A percentile compares a stretch with the other conserved stretches of the same genome.
These are phyloP conservation scores for Hansfordia pulvinata DNA, from an alignment of 2,329 filamentous ascomycete species.

Conservation along the genomic window DNA sequence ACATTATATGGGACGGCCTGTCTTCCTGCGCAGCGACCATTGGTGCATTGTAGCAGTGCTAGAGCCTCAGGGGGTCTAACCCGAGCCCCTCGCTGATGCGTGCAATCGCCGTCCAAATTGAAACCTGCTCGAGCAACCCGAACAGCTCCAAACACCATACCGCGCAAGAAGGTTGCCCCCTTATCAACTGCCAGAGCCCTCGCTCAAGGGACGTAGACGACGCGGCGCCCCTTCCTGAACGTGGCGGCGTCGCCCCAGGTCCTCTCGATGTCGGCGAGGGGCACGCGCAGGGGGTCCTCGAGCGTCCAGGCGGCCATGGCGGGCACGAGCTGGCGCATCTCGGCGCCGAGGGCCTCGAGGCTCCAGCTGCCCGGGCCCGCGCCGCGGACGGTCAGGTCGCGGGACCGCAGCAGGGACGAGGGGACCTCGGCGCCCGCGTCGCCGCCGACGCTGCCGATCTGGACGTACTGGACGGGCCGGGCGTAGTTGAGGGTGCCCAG, in stretches of 20 bases:
- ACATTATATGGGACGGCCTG: too few species aligned
- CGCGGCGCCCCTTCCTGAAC: slow-evolving; percentile 9
- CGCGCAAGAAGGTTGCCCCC: too few species aligned
- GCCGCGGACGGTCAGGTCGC: slow-evolving; percentile 32
- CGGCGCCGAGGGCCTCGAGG: slow-evolving; percentile 13
- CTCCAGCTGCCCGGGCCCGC: slow-evolving; percentile 29
- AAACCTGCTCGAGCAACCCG: too few species aligned
- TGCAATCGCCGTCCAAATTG: too few species aligned
- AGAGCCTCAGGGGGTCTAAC: too few species aligned
- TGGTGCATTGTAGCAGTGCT: too few species aligned
- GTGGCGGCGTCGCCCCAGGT: slow-evolving; percentile 15
- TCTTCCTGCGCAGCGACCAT: too few species aligned
- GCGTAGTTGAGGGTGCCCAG: slow-evolving; percentile 24
- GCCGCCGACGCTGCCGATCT: slow-evolving; percentile 30
- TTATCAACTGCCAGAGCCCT: too few species aligned
- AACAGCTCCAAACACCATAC: too few species aligned
- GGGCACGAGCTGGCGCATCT: slow-evolving; percentile 15
- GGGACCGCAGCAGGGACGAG: slow-evolving; percentile 28
- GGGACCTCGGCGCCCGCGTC: slow-evolving; percentile 24
- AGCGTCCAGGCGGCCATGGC: slow-evolving; percentile 17
- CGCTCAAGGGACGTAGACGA: slow-evolving; percentile 13
- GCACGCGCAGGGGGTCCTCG: slow-evolving; percentile 9
- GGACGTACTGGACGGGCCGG: slow-evolving; percentile 36
- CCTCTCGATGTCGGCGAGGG: slow-evolving; percentile 17
- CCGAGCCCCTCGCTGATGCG: too few species aligned